Evolutionary conservation across 306 rosid species (phyloP).

Genomic region (Prunus mongolica): DNA sequence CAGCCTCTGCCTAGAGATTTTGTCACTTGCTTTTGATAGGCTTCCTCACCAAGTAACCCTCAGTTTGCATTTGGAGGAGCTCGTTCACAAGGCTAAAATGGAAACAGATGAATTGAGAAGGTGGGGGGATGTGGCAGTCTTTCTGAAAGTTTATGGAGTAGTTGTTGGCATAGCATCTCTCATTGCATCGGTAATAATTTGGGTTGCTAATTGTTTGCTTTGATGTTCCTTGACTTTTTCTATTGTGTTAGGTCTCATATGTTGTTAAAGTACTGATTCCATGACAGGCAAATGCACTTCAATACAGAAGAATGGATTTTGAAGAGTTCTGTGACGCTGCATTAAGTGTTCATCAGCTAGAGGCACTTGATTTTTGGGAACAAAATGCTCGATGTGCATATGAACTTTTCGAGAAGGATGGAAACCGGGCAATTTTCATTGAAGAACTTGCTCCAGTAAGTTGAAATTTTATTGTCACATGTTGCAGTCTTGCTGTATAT

Average conservation of each 20-base stretch:
- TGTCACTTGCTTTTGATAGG: neutral
- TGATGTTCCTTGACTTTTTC: conserved; percentile 7
- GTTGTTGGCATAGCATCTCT: too few species aligned
- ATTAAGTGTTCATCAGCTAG: conserved; percentile 87
- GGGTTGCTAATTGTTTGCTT: conserved; percentile 7
- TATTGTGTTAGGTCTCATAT: conserved; percentile 11
- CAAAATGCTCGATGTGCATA: conserved; percentile 93
- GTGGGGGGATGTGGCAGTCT: too few species aligned
- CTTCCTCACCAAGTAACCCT: neutral
- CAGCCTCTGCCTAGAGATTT: neutral
- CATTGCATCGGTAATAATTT: conserved; percentile 57
- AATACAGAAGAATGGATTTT: conserved; percentile 96
- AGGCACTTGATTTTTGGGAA: conserved; percentile 96
- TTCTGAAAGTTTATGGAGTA: too few species aligned
- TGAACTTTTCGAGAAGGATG: conserved; percentile 90
- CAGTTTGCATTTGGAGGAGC: neutral
- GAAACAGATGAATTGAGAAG: too few species aligned
- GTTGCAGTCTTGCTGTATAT: neutral
- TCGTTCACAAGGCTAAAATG: too few species aligned
- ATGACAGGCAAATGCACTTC: conserved; percentile 78
- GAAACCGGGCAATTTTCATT: conserved; percentile 87
- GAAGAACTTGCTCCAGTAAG: conserved; percentile 98
- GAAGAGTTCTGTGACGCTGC: conserved; percentile 97
- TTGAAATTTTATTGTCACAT: conserved; percentile 6
- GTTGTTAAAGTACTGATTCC: conserved; percentile 22